Evolutionary conservation across 805 yeast genomes (phyloP).

Genomic region (Candida loeiensis): DNA sequence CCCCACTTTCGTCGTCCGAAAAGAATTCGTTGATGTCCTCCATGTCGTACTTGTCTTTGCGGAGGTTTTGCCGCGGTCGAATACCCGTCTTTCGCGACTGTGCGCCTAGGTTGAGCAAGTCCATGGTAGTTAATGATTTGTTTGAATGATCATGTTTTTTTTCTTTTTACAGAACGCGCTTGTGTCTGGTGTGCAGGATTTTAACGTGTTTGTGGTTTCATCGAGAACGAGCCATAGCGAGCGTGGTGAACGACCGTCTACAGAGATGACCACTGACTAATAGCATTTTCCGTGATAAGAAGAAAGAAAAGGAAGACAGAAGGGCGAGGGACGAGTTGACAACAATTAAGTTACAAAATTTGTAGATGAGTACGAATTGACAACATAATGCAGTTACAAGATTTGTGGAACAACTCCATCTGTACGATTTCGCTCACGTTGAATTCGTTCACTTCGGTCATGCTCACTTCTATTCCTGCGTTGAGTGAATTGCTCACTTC

Average conservation of each 20-base stretch:
- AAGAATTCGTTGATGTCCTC: slow-evolving; percentile 71
- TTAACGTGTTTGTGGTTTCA: slow-evolving; percentile 1
- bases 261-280: neutral
- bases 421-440: too few relatives aligned
- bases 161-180: neutral
- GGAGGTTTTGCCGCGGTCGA: slow-evolving; percentile 42
- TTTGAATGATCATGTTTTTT: slow-evolving; percentile 2
- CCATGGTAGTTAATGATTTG: slow-evolving; percentile 23
- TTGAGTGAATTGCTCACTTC: too few relatives aligned
- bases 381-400: too few relatives aligned
- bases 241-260: neutral
- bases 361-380: too few relatives aligned
- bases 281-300: too few relatives aligned
- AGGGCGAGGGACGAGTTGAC: too few relatives aligned
- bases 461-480: too few relatives aligned
- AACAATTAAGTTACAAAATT: too few relatives aligned
- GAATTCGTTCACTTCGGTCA: too few relatives aligned
- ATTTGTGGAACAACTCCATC: too few relatives aligned
- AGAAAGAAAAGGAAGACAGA: too few relatives aligned
- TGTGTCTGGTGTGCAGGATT: neutral
- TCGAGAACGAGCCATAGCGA: too few relatives aligned
- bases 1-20: slow-evolving; percentile 40
- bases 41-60: slow-evolving; percentile 57
- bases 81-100: slow-evolving; percentile 68
- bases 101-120: slow-evolving; percentile 48